A percentile compares a stretch with the other conserved stretches of the same genome.
Conservation (phyloP, 805 yeast genomes). For the Wickerhamiella parazyma region DNA sequence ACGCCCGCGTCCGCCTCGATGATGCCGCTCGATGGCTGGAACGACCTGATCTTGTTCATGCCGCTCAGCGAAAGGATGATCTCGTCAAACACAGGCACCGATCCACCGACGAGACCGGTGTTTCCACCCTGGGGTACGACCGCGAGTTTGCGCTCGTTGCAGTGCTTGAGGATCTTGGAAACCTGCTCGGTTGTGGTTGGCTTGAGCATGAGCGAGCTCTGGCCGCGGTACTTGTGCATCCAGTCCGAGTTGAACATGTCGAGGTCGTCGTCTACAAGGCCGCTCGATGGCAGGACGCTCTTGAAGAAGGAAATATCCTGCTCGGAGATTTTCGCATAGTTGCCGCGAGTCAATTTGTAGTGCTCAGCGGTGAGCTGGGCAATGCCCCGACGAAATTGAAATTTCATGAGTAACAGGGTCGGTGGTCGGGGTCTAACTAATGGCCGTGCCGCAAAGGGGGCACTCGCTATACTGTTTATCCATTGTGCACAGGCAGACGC, state of each 20-base stretch:
- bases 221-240: slow-evolving; percentile 88
- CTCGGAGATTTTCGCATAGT: slow-evolving; percentile 38
- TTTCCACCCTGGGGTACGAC: slow-evolving; percentile 96
- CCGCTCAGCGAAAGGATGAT: slow-evolving; percentile 55
- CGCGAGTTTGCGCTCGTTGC: slow-evolving; percentile 64
- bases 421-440: neutral
- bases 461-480: slow-evolving; percentile 47
- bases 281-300: slow-evolving; percentile 32
- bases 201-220: slow-evolving; percentile 60
- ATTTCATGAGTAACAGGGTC: neutral
- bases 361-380: slow-evolving; percentile 50
- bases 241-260: slow-evolving; percentile 71
- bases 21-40: slow-evolving; percentile 70
- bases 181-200: slow-evolving; percentile 73
- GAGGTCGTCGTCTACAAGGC: slow-evolving; percentile 41
- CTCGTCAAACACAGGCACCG: slow-evolving; percentile 85
- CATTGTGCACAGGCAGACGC: slow-evolving; percentile 74
- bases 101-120: slow-evolving; percentile 91
- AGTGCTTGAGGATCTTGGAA: slow-evolving; percentile 58
- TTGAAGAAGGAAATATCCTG: slow-evolving; percentile 51
- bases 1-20: slow-evolving; percentile 83
- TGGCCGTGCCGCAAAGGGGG: slow-evolving; percentile 49
- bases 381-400: neutral
- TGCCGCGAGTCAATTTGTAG: slow-evolving; percentile 39
- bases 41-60: slow-evolving; percentile 65